phyloP scores from a whole-genome alignment of 2,329 filamentous ascomycete genomes.

The Aspergillus spinulosporus region DNA sequence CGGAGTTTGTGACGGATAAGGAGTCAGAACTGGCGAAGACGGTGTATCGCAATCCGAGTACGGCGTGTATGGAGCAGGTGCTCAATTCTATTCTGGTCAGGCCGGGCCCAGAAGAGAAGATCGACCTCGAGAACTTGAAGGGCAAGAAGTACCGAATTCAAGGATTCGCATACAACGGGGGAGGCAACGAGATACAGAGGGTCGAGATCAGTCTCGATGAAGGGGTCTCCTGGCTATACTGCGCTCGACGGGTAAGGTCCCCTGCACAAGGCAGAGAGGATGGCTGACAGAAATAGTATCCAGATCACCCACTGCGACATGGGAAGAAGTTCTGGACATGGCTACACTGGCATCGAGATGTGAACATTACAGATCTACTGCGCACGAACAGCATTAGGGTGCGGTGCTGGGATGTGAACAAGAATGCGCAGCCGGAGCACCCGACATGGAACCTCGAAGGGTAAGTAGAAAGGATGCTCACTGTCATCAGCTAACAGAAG shows the following conservation, averaged over 20 bases:
- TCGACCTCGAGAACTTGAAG: slow-evolving; percentile 41
- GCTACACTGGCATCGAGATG: slow-evolving; percentile 55
- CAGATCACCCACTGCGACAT: slow-evolving; percentile 51
- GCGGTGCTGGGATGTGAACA: slow-evolving; percentile 52
- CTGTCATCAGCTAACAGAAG: too few species aligned
- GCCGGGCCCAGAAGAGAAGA: slow-evolving; percentile 49
- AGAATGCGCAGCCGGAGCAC: slow-evolving; percentile 52
- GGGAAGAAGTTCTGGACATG: slow-evolving; percentile 58
- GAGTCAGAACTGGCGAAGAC: slow-evolving; percentile 50
- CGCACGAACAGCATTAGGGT: slow-evolving; percentile 46
- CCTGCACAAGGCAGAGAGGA: too few species aligned
- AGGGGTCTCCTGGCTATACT: slow-evolving; percentile 52
- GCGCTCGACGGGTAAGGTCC: slow-evolving; percentile 32
- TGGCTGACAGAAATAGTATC: slow-evolving; percentile 34
- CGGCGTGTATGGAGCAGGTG: slow-evolving; percentile 52
- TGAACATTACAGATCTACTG: slow-evolving; percentile 48
- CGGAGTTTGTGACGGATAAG: slow-evolving; percentile 51
- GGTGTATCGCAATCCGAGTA: slow-evolving; percentile 52
- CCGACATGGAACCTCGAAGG: slow-evolving; percentile 48
- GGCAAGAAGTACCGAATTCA: slow-evolving; percentile 47
- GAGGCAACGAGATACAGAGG: slow-evolving; percentile 51
- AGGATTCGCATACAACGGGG: slow-evolving; percentile 55
- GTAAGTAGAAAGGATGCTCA: background rate
- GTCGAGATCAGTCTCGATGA: slow-evolving; percentile 53
- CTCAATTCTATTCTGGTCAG: slow-evolving; percentile 51